Evolutionary conservation across 2,329 filamentous ascomycete genomes (phyloP), one percentile per base, ranked within the genome.

Genomic region (Cadophora sp.): DNA sequence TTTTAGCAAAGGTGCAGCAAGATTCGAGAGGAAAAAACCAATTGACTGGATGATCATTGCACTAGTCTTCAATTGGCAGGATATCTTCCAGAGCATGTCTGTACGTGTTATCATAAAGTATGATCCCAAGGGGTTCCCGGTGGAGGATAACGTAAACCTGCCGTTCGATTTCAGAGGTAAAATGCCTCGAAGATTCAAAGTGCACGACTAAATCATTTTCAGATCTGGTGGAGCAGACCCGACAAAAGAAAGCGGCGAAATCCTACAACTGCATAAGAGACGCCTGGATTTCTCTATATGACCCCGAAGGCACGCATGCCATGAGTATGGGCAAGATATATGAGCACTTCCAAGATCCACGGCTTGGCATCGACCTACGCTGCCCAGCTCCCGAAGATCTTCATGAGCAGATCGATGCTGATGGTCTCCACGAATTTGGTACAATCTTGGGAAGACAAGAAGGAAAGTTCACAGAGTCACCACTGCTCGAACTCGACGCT

Each of bases 21-120:
- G 29, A 2, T 24, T 59, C 5, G 40, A 59, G 16, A n/a, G 27
- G 9, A 48, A 56, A 4, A 59, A 61, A 22, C 43, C 64, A 6
- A 65, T 65, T 12, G 58, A 65, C 40, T 65, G 64, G 64, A 60
- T 65, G 64, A 60, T 65, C 55, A 60, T 51, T 24, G 64, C 55
- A 12, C 24, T 65, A 26, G 64, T 65, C 9, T 65, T 65, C 43
- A 16, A 65, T 19, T 65, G 64, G 64, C 43, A 60, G 3, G 56
- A 48, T n/a, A 65, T 65, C 27, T 61, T 65, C 29, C 26, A 50
- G 31, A 37, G 58, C 19, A 50, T 46, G 22, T 65, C 56, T 26
- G 51, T 48, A 22, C 48, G 31, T 7, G 64, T 65, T 11, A 46
- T 65, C 6, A 48, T 60, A 53, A 65, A 53, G 37, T 65, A 65